These are phyloP conservation scores for Petunia axillaris DNA, from an alignment of 257 asterid species.

Conservation along the genomic window DNA sequence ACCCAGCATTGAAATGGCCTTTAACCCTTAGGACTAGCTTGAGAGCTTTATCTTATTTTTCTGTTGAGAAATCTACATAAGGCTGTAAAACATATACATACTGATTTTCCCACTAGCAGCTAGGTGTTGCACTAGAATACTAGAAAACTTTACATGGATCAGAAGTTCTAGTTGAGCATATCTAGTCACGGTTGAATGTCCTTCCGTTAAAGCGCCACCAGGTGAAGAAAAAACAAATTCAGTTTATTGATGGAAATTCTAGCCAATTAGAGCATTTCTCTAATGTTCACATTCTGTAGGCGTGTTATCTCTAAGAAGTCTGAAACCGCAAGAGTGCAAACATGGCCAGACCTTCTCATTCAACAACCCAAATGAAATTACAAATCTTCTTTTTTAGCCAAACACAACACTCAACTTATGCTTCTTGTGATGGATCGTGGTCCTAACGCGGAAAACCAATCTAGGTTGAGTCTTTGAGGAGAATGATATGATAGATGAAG, in stretches of 20 bases:
- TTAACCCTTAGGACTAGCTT: not conserved
- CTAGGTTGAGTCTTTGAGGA: not conserved
- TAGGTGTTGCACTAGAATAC: not conserved
- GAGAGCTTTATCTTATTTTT: not conserved
- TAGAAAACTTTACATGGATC: conserved; percentile 16
- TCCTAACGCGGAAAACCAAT: conserved; percentile 3
- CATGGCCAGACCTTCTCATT: not conserved
- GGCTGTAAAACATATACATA: conserved; percentile 11
- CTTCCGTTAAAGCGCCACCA: not conserved
- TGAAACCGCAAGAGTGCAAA: not conserved
- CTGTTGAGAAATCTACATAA: not conserved
- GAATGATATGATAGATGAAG: not conserved
- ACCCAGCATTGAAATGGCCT: not conserved
- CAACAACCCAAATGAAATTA: not conserved
- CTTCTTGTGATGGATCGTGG: not conserved
- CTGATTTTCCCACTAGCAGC: not conserved
- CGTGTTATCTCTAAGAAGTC: not conserved
- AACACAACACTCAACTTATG: not conserved
- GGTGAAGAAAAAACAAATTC: not conserved
- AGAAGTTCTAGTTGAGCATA: not conserved
- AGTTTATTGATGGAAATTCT: conserved; percentile 5
- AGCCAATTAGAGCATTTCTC: not conserved
- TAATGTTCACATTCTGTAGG: not conserved
- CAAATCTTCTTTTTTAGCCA: not conserved
- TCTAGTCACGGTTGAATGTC: not conserved